Conservation (phyloP, 345 rosid genomes). For the Heritiera fomes region DNA sequence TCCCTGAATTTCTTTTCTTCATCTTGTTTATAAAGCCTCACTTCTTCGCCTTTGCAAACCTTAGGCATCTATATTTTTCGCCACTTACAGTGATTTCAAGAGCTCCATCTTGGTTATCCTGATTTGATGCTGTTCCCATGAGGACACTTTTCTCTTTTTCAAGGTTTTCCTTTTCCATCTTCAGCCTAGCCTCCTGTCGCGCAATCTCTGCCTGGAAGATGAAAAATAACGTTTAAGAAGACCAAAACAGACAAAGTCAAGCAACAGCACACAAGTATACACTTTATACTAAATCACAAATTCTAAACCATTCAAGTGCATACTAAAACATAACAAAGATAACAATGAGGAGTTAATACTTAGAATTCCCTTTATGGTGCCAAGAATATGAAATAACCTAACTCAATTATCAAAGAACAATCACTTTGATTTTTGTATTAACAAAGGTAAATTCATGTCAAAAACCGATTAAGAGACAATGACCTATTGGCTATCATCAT, state of each 20-base stretch:
- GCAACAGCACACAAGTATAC: background rate
- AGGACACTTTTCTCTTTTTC: constrained; percentile 97
- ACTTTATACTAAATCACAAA: too few relatives aligned
- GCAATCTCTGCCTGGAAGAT: constrained; percentile 77
- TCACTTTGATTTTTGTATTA: background rate
- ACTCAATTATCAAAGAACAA: constrained; percentile 5
- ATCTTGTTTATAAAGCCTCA: constrained; percentile 32
- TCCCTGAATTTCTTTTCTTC: constrained; percentile 9
- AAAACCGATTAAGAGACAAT: background rate
- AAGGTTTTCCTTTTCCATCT: constrained; percentile 93
- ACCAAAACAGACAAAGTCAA: background rate
- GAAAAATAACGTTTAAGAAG: background rate
- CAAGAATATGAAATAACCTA: background rate
- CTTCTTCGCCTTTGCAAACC: constrained; percentile 96
- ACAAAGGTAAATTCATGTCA: background rate
- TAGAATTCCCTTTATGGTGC: background rate
- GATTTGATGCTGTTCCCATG: constrained; percentile 95
- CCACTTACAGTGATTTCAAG: constrained; percentile 17
- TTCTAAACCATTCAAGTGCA: background rate
- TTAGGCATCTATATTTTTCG: constrained; percentile 46
- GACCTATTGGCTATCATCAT: background rate
- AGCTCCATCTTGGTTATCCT: constrained; percentile 97
- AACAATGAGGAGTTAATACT: background rate
- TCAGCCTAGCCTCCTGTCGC: constrained; percentile 91
- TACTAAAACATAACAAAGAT: background rate